phyloP scores from a whole-genome alignment of 176 grass and related monocot genomes.

The Paspalum vaginatum region DNA sequence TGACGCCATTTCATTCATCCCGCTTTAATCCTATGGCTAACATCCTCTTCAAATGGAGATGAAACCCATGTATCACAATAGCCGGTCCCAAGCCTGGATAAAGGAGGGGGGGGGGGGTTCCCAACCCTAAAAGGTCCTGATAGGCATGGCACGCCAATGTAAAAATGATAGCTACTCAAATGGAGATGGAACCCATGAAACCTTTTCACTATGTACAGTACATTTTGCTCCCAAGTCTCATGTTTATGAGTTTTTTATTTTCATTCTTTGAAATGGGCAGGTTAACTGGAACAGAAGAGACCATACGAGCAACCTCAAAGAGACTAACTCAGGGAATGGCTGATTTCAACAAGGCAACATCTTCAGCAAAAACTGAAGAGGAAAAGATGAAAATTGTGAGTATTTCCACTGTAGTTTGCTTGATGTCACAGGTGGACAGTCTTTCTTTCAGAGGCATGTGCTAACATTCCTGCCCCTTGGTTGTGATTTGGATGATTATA shows the following conservation, averaged over 20 bases:
- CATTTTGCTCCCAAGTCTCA: background rate
- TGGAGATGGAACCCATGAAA: no score
- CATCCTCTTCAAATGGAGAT: no score
- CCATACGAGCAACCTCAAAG: slow-evolving; percentile 71
- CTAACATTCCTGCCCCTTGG: slow-evolving; percentile 28
- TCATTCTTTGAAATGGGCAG: slow-evolving; percentile 50
- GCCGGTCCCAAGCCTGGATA: no score
- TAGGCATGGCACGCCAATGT: no score
- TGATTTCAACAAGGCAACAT: slow-evolving; percentile 82
- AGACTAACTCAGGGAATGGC: slow-evolving; percentile 86
- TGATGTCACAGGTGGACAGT: slow-evolving; percentile 1
- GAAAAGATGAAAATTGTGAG: slow-evolving; percentile 84
- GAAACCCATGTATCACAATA: no score
- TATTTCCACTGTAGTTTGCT: slow-evolving; percentile 31
- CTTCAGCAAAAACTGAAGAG: slow-evolving; percentile 84
- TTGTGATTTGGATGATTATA: slow-evolving; percentile 19
- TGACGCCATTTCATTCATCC: no score
- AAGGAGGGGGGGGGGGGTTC: no score
- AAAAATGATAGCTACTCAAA: no score
- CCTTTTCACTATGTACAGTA: background rate
- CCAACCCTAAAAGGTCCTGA: no score
- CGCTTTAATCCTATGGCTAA: no score
- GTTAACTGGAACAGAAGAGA: slow-evolving; percentile 84
- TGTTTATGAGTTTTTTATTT: slow-evolving; percentile 33
- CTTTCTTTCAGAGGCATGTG: slow-evolving; percentile 21